Percentiles rank a stretch among this genome's conserved stretches.
phyloP scores from a whole-genome alignment of 2,329 filamentous ascomycete genomes.

The Aspergillus sp. region DNA sequence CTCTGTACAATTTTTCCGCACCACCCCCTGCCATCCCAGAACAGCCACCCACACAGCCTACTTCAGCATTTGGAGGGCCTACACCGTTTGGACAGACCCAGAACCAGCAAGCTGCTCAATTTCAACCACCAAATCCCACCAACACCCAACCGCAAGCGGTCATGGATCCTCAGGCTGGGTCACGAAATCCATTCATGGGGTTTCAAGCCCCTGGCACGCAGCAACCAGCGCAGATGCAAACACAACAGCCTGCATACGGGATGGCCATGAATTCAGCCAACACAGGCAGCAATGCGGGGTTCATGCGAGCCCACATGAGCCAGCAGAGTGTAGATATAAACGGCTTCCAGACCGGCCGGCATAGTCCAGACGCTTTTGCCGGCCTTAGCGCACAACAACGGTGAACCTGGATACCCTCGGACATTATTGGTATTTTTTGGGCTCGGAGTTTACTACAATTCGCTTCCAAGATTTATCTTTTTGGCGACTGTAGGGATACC shows the following conservation, averaged over 20 bases:
- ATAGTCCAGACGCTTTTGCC: slow-evolving; percentile 53
- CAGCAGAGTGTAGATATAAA: slow-evolving; percentile 51
- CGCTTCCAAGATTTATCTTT: slow-evolving; percentile 1
- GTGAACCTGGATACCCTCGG: slow-evolving; percentile 14
- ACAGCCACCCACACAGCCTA: slow-evolving; percentile 29
- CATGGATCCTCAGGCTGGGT: slow-evolving; percentile 21
- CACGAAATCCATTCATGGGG: slow-evolving; percentile 29
- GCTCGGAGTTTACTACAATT: background rate
- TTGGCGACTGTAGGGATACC: slow-evolving; percentile 9
- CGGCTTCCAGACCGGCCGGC: slow-evolving; percentile 47
- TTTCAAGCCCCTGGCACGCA: slow-evolving; percentile 7
- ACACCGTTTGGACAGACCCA: slow-evolving; percentile 25
- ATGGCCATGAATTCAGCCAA: slow-evolving; percentile 16
- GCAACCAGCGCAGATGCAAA: slow-evolving; percentile 9
- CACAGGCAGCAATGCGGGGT: slow-evolving; percentile 14
- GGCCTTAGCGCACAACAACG: slow-evolving; percentile 49
- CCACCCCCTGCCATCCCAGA: slow-evolving; percentile 36
- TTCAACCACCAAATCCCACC: slow-evolving; percentile 17
- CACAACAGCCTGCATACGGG: slow-evolving; percentile 15
- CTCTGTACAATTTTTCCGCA: slow-evolving; percentile 47
- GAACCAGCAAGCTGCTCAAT: slow-evolving; percentile 8
- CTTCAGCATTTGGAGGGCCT: slow-evolving; percentile 18
- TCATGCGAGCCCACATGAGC: slow-evolving; percentile 42
- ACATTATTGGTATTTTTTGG: slow-evolving; percentile 1
- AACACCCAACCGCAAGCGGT: slow-evolving; percentile 12